Evolutionary conservation across 2,329 filamentous ascomycete species (phyloP), one percentile per base, ranked within the genome.

Genomic region (Claviceps purpurea): DNA sequence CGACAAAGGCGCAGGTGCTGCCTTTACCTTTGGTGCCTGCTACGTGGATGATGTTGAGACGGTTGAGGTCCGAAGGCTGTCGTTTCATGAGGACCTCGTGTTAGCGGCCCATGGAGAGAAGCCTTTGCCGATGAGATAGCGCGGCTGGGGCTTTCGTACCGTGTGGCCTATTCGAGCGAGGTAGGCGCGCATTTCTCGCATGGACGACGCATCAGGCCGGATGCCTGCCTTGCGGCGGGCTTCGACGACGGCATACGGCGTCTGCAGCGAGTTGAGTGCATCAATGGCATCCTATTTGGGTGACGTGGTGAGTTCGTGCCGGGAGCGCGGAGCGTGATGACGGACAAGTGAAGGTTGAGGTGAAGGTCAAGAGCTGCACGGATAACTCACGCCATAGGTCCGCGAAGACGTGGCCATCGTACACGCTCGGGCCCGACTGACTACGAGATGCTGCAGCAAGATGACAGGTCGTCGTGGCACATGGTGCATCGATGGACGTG

Each of bases 231-330:
- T 87, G 51, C 82, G 78, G 50, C 93, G 82, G 49, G 84, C 82
- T 64, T 95, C 82, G 18, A 96, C 78, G 50, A 89, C 78, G 48
- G 85, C 79, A 64, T 85, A 91, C 50, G 95, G 94, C 43, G 87
- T 89, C 68, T 98, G 93, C 49, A 97, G 81, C 45, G 87, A 85
- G 68, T 97, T 97, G 63, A 97, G 79, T 41, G 86, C 81, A 59
- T 82, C 74, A 56, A 97, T 82, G 47, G 91, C 93, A 65, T 93
- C 89, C 89, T 95, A 58, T 2, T 22, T 14, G 40, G 26, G 7
- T 43, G 52, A 39, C 34, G 26, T 44, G 18, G 40, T 53, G 24
- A 30, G 45, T 52, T 24, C 16, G n/a, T 4, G 22, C 37, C 44
- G 10, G 42, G 5, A n/a, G 37, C 18, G 13, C 26, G 39, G 39